Evolutionary conservation across 352 stramenopile species (phyloP).

Genomic region (Globisporangium emineosum): DNA sequence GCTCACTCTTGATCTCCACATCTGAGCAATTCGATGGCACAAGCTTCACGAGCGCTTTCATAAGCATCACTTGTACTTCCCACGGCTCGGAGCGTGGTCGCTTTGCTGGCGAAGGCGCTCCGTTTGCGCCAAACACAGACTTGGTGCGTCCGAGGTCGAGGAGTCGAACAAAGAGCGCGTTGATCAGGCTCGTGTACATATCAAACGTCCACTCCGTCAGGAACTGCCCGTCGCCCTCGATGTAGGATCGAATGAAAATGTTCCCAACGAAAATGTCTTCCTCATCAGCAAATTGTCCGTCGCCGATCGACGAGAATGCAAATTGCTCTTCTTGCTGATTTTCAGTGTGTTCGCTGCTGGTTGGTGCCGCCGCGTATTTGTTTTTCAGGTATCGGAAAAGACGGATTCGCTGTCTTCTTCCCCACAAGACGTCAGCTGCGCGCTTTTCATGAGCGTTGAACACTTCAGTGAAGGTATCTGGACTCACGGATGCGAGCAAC

Average conservation of each 20-base stretch:
- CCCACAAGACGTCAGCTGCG: slow-evolving; percentile 78
- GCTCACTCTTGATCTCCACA: slow-evolving; percentile 51
- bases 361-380: slow-evolving; percentile 48
- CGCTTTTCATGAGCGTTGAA: slow-evolving; percentile 74
- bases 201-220: slow-evolving; percentile 68
- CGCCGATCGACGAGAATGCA: slow-evolving; percentile 14
- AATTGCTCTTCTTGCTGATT: slow-evolving; percentile 32
- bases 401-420: slow-evolving; percentile 42
- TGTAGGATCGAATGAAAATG: slow-evolving; percentile 80
- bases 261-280: slow-evolving; percentile 77
- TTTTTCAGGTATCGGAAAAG: slow-evolving; percentile 65
- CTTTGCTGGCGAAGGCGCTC: slow-evolving; percentile 14
- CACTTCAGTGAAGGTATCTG: slow-evolving; percentile 50
- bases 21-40: slow-evolving; percentile 49
- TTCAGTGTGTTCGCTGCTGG: slow-evolving; percentile 8
- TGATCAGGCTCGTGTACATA: slow-evolving; percentile 68
- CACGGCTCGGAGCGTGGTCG: slow-evolving; percentile 42
- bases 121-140: slow-evolving; percentile 38
- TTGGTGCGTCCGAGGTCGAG: slow-evolving; percentile 49
- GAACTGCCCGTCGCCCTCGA: slow-evolving; percentile 77
- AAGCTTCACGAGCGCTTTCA: slow-evolving; percentile 66
- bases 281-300: slow-evolving; percentile 29
- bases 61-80: slow-evolving; percentile 77
- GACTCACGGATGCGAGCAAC: slow-evolving; percentile 41
- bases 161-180: slow-evolving; percentile 57